Conservation (phyloP, 441 rosid species). For the Populus trichocarpa region DNA sequence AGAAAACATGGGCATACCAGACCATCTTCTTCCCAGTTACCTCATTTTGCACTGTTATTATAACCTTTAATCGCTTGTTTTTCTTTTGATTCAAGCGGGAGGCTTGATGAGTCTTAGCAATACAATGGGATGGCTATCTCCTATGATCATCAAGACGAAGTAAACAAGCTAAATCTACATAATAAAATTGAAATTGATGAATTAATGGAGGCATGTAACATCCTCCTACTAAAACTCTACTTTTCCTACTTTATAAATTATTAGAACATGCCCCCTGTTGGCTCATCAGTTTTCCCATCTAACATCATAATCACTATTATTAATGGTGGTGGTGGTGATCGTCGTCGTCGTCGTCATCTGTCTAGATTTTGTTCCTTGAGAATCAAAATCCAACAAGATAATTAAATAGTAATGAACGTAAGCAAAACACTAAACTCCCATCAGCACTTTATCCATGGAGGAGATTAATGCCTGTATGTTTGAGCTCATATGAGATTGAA, state of each 20-base stretch:
- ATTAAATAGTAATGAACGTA: neutral
- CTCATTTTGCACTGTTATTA: neutral
- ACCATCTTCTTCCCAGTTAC: neutral
- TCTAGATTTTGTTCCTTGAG: neutral
- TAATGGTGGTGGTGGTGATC: neutral
- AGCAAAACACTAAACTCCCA: neutral
- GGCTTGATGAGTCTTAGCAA: neutral
- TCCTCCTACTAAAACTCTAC: neutral
- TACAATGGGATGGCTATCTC: no score
- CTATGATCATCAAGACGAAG: neutral
- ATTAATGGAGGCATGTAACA: slow-evolving; percentile 10
- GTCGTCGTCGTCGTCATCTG: no score
- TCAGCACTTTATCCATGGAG: neutral
- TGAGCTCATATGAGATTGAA: neutral
- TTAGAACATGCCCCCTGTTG: slow-evolving; percentile 27
- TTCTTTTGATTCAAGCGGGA: neutral
- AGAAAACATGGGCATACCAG: neutral
- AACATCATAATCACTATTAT: neutral
- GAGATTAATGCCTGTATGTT: neutral
- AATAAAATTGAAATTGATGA: neutral
- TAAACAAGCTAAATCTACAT: neutral
- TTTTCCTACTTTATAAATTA: slow-evolving; percentile 12
- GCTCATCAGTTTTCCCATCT: slow-evolving; percentile 7
- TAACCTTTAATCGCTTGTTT: neutral
- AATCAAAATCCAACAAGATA: neutral